Evolutionary conservation across 441 rosid genomes (phyloP), one percentile per base, ranked within the genome.

Genomic region (Kokia cookei): DNA sequence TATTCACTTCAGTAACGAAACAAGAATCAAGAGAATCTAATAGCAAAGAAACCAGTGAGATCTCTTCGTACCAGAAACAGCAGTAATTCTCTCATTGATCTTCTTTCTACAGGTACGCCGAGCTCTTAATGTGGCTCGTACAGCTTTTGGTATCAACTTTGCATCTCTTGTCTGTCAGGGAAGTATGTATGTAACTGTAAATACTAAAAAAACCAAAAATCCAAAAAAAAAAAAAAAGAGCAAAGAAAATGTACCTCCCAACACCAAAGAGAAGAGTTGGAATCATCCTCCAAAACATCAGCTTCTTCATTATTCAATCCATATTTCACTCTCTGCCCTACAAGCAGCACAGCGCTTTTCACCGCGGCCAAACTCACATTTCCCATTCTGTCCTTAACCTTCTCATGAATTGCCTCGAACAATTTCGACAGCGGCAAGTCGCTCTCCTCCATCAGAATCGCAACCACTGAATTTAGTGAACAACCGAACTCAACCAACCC

Each of bases 1-100:
- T 40, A 40, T 40, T 40, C 43, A 40, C 3, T 40, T 40, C 11
- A 40, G 43, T 8, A 40, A 40, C 11, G 43, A 40, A 40, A 62
- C 45, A 63, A 40, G 9, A 19, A 19, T 64, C 51, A 42, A 37
- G 29, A 11, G n/a, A 42, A 42, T 19, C 19, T 5, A 65, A 64
- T 42, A 53, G 22, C 27, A 3, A 13, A 40, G 51, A 29, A 27
- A 54, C 22, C 10, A 27, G 54, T 47, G 14, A 40, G 60, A 63
- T 13, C 62, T 19, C 43, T 67, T 62, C 75, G 76, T 70, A 93
- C 99, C 94, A 70, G 89, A 91, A 74, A 91, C 81, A 61, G 96
- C 97, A 40, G 79, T 76, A 57, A 93, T 87, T 83, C 99, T 87
- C 75, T 96, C 97, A 19, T 78, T 88, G 27, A 96, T 96, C 94